Percentiles rank a stretch among this genome's conserved stretches.
Evolutionary conservation across 192 early-diverging fungal genomes (phyloP).

Genomic region (Backusella morwellensis): DNA sequence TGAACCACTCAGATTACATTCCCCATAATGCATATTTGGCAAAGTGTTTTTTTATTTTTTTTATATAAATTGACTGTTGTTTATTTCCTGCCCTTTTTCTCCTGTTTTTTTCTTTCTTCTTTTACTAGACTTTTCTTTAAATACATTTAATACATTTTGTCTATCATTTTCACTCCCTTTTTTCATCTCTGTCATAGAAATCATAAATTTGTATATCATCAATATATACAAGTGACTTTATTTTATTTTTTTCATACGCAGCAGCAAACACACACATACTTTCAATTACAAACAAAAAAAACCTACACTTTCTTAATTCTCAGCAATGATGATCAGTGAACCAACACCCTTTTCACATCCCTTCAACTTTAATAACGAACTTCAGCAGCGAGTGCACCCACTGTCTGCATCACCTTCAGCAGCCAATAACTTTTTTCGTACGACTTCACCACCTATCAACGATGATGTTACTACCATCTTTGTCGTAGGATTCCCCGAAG

Average conservation of each 20-base stretch:
- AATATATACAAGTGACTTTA: background rate
- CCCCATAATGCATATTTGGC: background rate
- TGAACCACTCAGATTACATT: background rate
- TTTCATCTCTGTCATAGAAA: background rate
- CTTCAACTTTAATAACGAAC: background rate
- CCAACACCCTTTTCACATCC: constrained; percentile 6
- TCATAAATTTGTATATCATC: background rate
- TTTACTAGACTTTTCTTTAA: background rate
- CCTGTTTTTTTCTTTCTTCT: background rate
- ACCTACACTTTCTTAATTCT: background rate
- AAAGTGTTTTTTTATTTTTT: constrained; percentile 10
- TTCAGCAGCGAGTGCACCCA: constrained; percentile 19
- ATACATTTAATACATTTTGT: background rate
- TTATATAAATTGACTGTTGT: background rate
- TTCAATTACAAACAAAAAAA: background rate
- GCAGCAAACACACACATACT: background rate
- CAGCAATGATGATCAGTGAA: constrained; percentile 25
- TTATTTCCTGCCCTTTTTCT: constrained; percentile 5
- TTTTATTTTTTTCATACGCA: background rate
- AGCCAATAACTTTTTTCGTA: background rate
- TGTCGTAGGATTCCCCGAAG: constrained; percentile 98
- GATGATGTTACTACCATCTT: constrained; percentile 99
- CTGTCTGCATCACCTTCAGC: constrained; percentile 20
- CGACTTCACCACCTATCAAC: background rate
- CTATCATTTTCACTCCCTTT: background rate